Evolutionary conservation across 371 early-diverging fungal genomes (phyloP).

Genomic region (Mortierella sp.): DNA sequence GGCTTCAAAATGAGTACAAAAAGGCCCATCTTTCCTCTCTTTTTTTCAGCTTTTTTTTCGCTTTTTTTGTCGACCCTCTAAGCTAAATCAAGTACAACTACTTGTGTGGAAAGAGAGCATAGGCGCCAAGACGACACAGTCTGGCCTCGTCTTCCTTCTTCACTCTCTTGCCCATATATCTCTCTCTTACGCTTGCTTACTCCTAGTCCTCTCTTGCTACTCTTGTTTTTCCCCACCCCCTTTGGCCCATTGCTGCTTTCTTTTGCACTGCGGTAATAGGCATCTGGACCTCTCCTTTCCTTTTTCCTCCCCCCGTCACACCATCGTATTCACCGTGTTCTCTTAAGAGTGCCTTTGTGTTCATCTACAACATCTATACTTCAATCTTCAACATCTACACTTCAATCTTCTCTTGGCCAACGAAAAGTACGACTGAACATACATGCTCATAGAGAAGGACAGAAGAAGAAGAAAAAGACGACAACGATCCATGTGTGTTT

Average conservation of each 20-base stretch:
- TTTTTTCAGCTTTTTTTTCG: not conserved
- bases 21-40: not conserved
- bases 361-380: too few species aligned
- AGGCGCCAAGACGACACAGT: not conserved
- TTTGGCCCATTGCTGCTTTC: not conserved
- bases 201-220: not conserved
- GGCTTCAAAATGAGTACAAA: constrained; percentile 5
- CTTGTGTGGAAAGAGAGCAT: not conserved
- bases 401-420: too few species aligned
- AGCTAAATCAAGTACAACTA: not conserved
- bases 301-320: not conserved
- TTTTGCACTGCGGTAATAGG: not conserved
- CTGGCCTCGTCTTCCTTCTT: not conserved
- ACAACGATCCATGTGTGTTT: not conserved
- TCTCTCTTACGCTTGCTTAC: not conserved
- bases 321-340: too few species aligned
- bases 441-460: too few species aligned
- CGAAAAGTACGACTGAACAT: too few species aligned
- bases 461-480: too few species aligned
- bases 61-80: not conserved
- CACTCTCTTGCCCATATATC: not conserved
- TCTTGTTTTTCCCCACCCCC: not conserved
- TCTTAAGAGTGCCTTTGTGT: too few species aligned
- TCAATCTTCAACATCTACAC: too few species aligned
- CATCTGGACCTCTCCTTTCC: not conserved